phyloP scores from a whole-genome alignment of 331 rosid genomes.

The Telfairia occidentalis region DNA sequence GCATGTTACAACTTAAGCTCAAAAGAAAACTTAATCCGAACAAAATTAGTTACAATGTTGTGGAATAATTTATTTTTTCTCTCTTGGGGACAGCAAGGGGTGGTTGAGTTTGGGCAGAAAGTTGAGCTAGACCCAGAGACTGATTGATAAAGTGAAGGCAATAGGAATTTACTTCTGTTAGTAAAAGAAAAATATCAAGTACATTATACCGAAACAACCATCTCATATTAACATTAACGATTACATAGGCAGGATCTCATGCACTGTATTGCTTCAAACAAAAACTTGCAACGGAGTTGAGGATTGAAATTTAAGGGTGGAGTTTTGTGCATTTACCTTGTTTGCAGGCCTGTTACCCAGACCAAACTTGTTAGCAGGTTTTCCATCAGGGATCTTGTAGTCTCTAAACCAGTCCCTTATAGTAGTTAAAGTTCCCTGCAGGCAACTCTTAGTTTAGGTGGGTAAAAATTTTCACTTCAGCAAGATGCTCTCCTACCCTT shows the following conservation, averaged over 20 bases:
- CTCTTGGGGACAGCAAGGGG: background rate
- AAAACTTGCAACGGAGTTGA: background rate
- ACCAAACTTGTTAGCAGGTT: slow-evolving; percentile 96
- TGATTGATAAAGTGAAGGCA: background rate
- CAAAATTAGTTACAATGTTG: background rate
- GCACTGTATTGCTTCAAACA: background rate
- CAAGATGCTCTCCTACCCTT: no score
- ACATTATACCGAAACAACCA: background rate
- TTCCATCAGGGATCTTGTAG: slow-evolving; percentile 98
- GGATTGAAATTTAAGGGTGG: background rate
- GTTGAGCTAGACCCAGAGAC: background rate
- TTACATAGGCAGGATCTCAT: background rate
- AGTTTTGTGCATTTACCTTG: slow-evolving; percentile 41
- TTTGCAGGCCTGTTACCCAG: slow-evolving; percentile 81
- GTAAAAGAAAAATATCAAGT: background rate
- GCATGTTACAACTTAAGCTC: background rate
- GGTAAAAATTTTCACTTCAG: background rate
- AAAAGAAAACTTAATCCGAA: background rate
- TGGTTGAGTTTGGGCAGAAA: slow-evolving; percentile 4
- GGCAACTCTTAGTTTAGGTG: slow-evolving; percentile 21
- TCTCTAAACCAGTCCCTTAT: slow-evolving; percentile 98
- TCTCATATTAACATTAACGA: background rate
- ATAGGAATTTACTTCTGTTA: background rate
- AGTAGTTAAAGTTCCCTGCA: slow-evolving; percentile 88
- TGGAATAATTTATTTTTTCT: background rate